Base-by-base conservation (phyloP, 2,329 filamentous ascomycete species). In the Phaeosphaeria sp. region DNA sequence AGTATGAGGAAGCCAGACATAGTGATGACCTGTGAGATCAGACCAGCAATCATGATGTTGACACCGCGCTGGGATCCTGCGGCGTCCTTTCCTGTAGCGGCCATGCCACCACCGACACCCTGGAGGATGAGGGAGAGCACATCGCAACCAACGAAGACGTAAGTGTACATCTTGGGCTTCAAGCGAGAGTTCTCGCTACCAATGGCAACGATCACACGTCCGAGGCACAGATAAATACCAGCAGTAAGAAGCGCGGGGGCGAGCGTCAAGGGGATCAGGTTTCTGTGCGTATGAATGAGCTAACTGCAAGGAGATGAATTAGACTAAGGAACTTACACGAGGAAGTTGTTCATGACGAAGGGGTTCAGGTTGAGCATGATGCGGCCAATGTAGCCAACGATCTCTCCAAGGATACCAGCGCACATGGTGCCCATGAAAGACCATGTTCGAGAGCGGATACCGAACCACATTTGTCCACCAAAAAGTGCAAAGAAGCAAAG, bases 101-200 rank as follows among this genome's bases (percentile, higher is more conserved):
- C 83, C 45, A 87, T 77, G 36, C 80, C 85, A 51, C 86, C 86
- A 9, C 85, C 85, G 4, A 78, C 78, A 2, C 82, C 84, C 71
- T 88, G 86, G 13, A 87, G 73, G 24, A 86, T 59, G n/a, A 88
- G 79, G n/a, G 82, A 82, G 45, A 85, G 65, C 24, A 87, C 57
- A 63, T 88, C 86, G 65, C 81, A 86, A 36, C 76, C 71, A 59
- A 87, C 81, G 73, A 88, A 88, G 56, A 86, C 79, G 71, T 82
- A 82, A 11, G 84, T 85, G 69, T 85, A 86, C 42, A 80, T 55
- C 36, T 67, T 69, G 2, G 67, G 70, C 49, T 61, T 65, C 21
- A 74, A 27, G 17, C 64, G 66, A 7, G 72, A 72, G 49, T 64
- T 57, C 6, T 67, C 59, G 11, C 59, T 55, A 21, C 85, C 84